These are phyloP conservation scores for Xylaria acuta DNA, from an alignment of 495 filamentous ascomycete genomes.

Conservation along the genomic window DNA sequence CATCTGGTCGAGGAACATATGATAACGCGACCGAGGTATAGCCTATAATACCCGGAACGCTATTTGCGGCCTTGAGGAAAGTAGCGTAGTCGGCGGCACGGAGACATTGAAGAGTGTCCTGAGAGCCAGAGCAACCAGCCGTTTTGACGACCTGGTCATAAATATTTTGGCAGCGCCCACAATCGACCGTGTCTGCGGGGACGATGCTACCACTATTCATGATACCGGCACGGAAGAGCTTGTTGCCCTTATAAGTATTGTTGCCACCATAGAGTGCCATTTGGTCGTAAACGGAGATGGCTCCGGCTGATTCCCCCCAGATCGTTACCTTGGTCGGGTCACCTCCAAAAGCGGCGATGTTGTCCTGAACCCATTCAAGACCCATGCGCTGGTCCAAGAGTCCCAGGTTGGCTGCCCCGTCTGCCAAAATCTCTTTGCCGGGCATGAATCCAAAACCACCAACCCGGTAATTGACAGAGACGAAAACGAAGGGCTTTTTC, in stretches of 20 bases:
- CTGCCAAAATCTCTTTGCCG: constrained; percentile 67
- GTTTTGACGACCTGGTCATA: constrained; percentile 66
- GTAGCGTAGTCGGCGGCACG: constrained; percentile 62
- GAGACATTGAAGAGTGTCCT: constrained; percentile 68
- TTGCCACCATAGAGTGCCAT: constrained; percentile 73
- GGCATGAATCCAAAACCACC: constrained; percentile 67
- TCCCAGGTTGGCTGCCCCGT: constrained; percentile 67
- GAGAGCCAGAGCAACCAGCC: constrained; percentile 63
- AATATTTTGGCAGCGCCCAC: constrained; percentile 65
- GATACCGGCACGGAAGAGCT: constrained; percentile 72
- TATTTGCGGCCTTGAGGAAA: constrained; percentile 70
- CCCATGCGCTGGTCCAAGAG: constrained; percentile 71
- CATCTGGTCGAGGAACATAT: constrained; percentile 71
- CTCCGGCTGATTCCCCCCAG: constrained; percentile 76
- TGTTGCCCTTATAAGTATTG: constrained; percentile 70
- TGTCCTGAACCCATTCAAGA: constrained; percentile 68
- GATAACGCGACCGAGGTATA: constrained; percentile 69
- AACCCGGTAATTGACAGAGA: constrained; percentile 68
- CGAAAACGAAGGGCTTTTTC: constrained; percentile 68
- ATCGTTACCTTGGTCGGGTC: constrained; percentile 71
- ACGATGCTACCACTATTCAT: constrained; percentile 74
- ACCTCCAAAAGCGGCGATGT: constrained; percentile 72
- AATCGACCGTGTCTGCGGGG: constrained; percentile 69
- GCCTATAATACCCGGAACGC: constrained; percentile 66
- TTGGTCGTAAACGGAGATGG: constrained; percentile 74